Evolutionary conservation across 371 early-diverging fungal species (phyloP), one percentile per base, ranked within the genome.

Genomic region (Rhizomucor miehei): DNA sequence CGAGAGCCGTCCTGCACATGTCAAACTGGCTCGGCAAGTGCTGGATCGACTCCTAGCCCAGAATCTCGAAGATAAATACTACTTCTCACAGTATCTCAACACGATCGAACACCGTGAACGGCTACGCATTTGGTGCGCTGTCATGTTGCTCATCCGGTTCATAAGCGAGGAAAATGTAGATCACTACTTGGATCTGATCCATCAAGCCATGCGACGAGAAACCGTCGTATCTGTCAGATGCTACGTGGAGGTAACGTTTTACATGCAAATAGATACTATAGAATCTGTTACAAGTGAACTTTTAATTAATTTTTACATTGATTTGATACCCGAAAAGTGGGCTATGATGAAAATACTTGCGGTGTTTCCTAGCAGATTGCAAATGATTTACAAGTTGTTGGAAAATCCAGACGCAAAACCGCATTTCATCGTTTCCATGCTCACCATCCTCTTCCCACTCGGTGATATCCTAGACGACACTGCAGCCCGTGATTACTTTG

Each of bases 61-160:
- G 13, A 43, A 54, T 17, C 40, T 54, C 1, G 47, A 69, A 5
- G 65, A 60, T 4, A 48, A 47, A 9, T 37, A 66, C 10, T 64
- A 57, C 43, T 63, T 62, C 21, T 61, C 48, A 19, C 65, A 64
- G 37, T 81, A 77, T 51, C 68, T 59, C 1, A 56, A 62, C 23
- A 77, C 80, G 0, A 49, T 59, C 20, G 78, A 75, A 24, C 83
- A 82, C 44, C 63, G 80, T 21, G 40, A 59, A 40, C 47, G 76
- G 78, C 25, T 82, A n/a, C 67, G 86, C 20, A 43, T 71, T 5
- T 72, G 84, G 73, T 76, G 73, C 54, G 66, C 82, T 0, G 54
- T 79, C 37, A 57, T 82, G 50, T 53, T 86, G 17, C 51, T 84
- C 6, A 52, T 79, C 21, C 65, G 67, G 16, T 71, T 76, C 58